Percentiles rank a stretch among this genome's conserved stretches.
phyloP scores from a whole-genome alignment of 2,329 filamentous ascomycete genomes.

The Chrysoporthe deuterocubensis region DNA sequence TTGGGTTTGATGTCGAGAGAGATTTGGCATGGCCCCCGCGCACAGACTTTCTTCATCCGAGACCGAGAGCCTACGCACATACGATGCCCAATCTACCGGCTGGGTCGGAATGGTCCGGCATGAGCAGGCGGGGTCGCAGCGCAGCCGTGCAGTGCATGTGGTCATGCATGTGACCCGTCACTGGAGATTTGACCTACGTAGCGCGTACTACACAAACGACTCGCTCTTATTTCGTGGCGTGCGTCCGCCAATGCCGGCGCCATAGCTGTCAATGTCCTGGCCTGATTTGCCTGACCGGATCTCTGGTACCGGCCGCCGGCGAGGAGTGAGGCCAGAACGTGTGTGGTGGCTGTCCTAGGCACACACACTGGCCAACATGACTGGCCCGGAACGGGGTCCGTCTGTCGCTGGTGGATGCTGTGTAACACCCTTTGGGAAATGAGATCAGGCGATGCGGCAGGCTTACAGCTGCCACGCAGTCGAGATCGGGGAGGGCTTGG shows the following conservation, averaged over 20 bases:
- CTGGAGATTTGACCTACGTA: neutral
- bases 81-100: too few relatives aligned
- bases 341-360: neutral
- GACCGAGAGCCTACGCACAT: too few relatives aligned
- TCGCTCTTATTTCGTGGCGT: neutral
- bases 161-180: too few relatives aligned
- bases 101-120: too few relatives aligned
- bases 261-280: neutral
- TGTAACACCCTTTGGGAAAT: neutral
- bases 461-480: neutral
- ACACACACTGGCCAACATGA: neutral
- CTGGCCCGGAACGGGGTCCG: neutral
- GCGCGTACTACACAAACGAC: neutral
- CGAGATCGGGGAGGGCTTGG: too few relatives aligned
- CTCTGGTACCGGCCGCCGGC: neutral
- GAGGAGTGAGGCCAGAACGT: neutral
- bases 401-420: neutral
- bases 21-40: too few relatives aligned
- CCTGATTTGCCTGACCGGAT: slow-evolving; percentile 6
- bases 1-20: too few relatives aligned
- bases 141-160: too few relatives aligned
- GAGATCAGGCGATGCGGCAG: too few relatives aligned
- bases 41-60: too few relatives aligned
- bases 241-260: too few relatives aligned
- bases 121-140: too few relatives aligned